These are phyloP conservation scores for Magnusiomyces tetraspermus DNA, from an alignment of 1,139 yeast genomes.

Conservation along the genomic window DNA sequence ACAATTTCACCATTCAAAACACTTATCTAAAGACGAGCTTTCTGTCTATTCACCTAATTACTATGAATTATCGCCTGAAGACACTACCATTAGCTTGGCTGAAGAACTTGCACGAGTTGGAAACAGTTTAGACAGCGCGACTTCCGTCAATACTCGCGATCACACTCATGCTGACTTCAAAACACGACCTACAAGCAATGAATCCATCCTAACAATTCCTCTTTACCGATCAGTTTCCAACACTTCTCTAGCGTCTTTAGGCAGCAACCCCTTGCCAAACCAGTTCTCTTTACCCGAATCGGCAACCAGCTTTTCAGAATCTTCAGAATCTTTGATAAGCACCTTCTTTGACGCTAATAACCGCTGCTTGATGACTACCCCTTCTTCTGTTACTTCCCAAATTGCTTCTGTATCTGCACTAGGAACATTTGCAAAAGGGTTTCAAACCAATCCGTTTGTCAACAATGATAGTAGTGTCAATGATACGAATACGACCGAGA, in stretches of 20 bases:
- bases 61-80: too few relatives aligned
- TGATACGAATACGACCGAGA: background rate
- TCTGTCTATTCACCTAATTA: too few relatives aligned
- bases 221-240: background rate
- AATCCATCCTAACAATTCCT: background rate
- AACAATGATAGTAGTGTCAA: background rate
- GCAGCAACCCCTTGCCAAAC: background rate
- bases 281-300: background rate
- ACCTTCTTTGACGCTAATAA: background rate
- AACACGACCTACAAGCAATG: background rate
- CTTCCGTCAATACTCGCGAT: too few relatives aligned
- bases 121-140: too few relatives aligned
- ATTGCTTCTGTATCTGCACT: background rate
- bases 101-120: too few relatives aligned
- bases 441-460: too few relatives aligned
- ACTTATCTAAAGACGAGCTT: too few relatives aligned
- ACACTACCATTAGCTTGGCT: too few relatives aligned
- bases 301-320: background rate
- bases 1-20: too few relatives aligned
- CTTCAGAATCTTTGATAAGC: background rate
- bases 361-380: background rate
- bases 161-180: too few relatives aligned
- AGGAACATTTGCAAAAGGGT: background rate
- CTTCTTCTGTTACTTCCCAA: background rate
- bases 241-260: background rate